Percentiles rank a stretch among this genome's conserved stretches.
These are phyloP conservation scores for Calycina herbarum DNA, from an alignment of 2,329 filamentous ascomycete species.

Conservation along the genomic window DNA sequence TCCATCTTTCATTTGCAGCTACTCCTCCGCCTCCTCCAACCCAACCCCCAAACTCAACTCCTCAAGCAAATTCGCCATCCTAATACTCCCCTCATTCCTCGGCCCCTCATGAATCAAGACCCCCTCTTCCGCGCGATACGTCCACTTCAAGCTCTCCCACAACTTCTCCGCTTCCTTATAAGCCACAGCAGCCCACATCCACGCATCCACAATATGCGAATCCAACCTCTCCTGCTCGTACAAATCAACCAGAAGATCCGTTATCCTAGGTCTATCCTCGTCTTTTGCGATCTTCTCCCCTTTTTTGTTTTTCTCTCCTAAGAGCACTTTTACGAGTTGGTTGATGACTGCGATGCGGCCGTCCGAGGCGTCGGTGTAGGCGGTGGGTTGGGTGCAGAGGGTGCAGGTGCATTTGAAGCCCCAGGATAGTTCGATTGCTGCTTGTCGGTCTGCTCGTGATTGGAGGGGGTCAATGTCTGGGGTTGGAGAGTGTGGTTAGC, in stretches of 20 bases:
- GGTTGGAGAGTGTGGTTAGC: background rate
- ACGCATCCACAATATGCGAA: constrained; percentile 37
- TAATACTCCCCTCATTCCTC: constrained; percentile 6
- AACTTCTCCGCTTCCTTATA: constrained; percentile 38
- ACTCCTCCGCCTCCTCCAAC: constrained; percentile 10
- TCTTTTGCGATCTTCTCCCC: constrained; percentile 20
- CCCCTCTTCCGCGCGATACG: constrained; percentile 17
- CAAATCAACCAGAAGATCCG: constrained; percentile 40
- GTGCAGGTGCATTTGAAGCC: constrained; percentile 42
- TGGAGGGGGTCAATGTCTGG: constrained; percentile 35
- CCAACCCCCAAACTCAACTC: constrained; percentile 8
- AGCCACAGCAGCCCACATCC: constrained; percentile 41
- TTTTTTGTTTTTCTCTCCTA: constrained; percentile 16
- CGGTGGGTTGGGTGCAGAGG: constrained; percentile 33
- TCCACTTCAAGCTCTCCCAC: constrained; percentile 16
- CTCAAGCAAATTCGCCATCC: constrained; percentile 13
- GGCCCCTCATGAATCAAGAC: constrained; percentile 16
- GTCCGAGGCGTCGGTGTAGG: constrained; percentile 34
- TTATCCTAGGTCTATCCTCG: constrained; percentile 21
- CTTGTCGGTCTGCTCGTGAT: constrained; percentile 31
- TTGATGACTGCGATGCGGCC: constrained; percentile 34
- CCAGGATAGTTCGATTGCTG: constrained; percentile 38
- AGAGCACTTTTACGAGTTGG: constrained; percentile 30
- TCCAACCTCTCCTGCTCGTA: constrained; percentile 40
- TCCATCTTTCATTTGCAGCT: no score